Evolutionary conservation across 2,329 filamentous ascomycete genomes (phyloP), one percentile per base, ranked within the genome.

Genomic region (Pleurostoma richardsiae): DNA sequence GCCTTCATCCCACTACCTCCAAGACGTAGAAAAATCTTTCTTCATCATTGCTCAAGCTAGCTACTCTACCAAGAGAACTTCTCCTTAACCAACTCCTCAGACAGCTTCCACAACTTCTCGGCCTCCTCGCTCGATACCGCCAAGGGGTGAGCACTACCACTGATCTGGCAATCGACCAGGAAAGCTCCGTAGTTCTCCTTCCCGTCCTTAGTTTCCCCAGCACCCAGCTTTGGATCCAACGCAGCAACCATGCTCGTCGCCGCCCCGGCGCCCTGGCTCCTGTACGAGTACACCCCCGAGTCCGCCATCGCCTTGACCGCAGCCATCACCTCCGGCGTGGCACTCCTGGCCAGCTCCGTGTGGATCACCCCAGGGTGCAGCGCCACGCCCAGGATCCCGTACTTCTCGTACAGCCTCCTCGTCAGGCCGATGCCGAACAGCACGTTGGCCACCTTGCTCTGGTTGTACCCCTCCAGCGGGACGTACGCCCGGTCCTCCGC

Each of bases 21-120:
- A 19, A 2, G 19, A 19, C 19, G 2, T 2, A 19, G 19, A 19
- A 2, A 19, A 2, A 19, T 19, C 19, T 19, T 19, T 19, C 19
- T 19, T 19, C 19, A 2, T 19, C 19, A 19, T 19, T 19, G 19
- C 19, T 19, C 19, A 19, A 19, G 19, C 19, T 2, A 19, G 19
- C 33, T 36, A n/a, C 8, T 36, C 33, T 36, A 63, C 55, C 55
- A 63, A 41, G 52, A 38, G 47, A 67, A 67, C 44, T 59, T 58
- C 56, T 66, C 54, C 44, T 57, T 56, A 29, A 67, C 64, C 52
- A 68, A 36, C 40, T 59, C 55, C 52, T 67, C 60, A 1, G 64
- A 65, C 10, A 62, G 4, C 41, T 58, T 56, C 67, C 67, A 69
- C 39, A 70, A 53, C 53, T 49, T 66, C 50, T 65, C 63, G 4